Conservation (phyloP, 1,284 basidiomycete genomes). For the Apiotrichum sp. region DNA sequence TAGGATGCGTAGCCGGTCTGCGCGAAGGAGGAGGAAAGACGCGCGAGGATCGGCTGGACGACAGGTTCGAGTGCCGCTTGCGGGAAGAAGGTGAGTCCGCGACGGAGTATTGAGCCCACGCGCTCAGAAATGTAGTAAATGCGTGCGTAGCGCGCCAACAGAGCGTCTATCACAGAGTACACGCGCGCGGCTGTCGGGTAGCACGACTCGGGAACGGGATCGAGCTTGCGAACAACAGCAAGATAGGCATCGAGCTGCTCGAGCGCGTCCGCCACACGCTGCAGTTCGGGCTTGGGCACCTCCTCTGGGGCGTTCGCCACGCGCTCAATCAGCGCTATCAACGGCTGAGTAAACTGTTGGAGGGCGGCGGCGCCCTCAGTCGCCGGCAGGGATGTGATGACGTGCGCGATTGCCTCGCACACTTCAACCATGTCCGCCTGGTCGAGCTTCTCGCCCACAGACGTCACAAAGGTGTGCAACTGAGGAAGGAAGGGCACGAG, state of each 20-base stretch:
- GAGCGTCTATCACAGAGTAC: slow-evolving; percentile 75
- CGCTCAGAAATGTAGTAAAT: slow-evolving; percentile 77
- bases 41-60: slow-evolving; percentile 62
- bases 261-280: slow-evolving; percentile 67
- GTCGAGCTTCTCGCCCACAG: slow-evolving; percentile 66
- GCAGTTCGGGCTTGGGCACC: slow-evolving; percentile 58
- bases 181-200: slow-evolving; percentile 69
- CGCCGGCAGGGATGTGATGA: slow-evolving; percentile 81
- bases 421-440: slow-evolving; percentile 87
- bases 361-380: slow-evolving; percentile 78
- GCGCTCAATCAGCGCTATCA: slow-evolving; percentile 49
- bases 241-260: slow-evolving; percentile 88
- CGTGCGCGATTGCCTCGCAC: slow-evolving; percentile 90
- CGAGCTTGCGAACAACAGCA: slow-evolving; percentile 68
- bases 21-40: slow-evolving; percentile 75
- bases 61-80: slow-evolving; percentile 61
- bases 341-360: slow-evolving; percentile 66
- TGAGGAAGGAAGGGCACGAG: slow-evolving; percentile 87
- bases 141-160: slow-evolving; percentile 73
- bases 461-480: slow-evolving; percentile 78
- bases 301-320: slow-evolving; percentile 30
- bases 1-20: slow-evolving; percentile 78
- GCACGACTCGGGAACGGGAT: slow-evolving; percentile 75
- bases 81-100: slow-evolving; percentile 74
- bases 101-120: slow-evolving; percentile 76